Base-by-base conservation (phyloP, 176 grass and related monocot species). In the Cenchrus americanus region DNA sequence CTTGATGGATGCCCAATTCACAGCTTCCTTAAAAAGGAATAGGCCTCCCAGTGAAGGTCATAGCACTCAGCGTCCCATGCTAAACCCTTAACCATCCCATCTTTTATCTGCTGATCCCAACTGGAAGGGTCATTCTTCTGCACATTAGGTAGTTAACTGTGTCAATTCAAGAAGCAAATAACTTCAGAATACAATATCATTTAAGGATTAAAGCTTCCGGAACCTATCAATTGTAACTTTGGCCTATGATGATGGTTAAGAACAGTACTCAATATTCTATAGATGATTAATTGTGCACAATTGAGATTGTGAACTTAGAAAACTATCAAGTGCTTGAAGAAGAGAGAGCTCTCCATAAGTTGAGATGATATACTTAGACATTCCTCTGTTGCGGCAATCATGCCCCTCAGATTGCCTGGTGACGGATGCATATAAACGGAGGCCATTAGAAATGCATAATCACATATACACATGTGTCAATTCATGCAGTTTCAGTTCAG, bases 261-360 rank as follows among this genome's bases (percentile, higher is more conserved):
- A 46, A 58, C 21, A 67, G 61, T 62, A 23, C 13, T 63, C 53
- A 32, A 55, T 53, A 48, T 34, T 54, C 61, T n/a, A 17, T 7
- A 83, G 53, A 71, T 87, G 22, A 77, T 19, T 54, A 5, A 63
- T 69, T 37, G 17, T 71, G 18, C 12, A 49, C 37, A 74, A 17
- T 55, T 62, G 57, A 79, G 23, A 65, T 40, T 68, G 67, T 46
- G 64, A 66, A 88, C 92, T 86, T 94, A 91, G 86, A 49, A 84
- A 80, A 62, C 47, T 58, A 66, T 66, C 86, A 10, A 94, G 75
- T 63, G 48, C 83, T 88, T 91, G 58, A 71, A 71, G 80, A 84
- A 94, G 79, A 63, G 86, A 88, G 83, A 88, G 62, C 18, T 77
- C 66, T 54, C 92, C 86, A 73, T 77, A 94, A 43, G 86, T 86